Base-by-base conservation (phyloP, 192 early-diverging fungal species). In the Lobosporangium transversale region DNA sequence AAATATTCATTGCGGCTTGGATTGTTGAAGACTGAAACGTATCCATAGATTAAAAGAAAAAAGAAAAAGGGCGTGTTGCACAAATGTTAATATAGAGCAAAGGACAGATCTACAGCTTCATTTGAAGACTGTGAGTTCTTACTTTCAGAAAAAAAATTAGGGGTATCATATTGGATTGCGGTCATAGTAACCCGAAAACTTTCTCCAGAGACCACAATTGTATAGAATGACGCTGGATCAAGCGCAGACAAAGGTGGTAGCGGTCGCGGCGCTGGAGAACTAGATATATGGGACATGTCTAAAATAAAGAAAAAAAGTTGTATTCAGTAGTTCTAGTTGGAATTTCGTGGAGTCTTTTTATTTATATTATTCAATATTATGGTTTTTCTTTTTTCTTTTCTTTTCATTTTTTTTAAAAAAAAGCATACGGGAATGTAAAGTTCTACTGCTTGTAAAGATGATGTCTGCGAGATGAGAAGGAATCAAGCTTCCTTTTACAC, bases 121-220 rank as follows among this genome's bases (percentile, higher is more conserved):
- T 21, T 21, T 21, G 6, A 49, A 49, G 40, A 17, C 32, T 15
- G 7, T 44, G 23, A 5, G 11, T 24, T 5, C 58, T 57, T 76
- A 62, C 73, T 47, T 1, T 76, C 73, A 43, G 83, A 81, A 56
- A 82, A 85, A 32, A 82, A 82, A 53, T 59, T 80, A 11, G 85
- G 85, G 20, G 80, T 58, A 53, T 86, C 85, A 20, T 76, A 76
- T 37, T 76, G 58, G n/a, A 76, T 43, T 11, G 73, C 64, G 21
- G 64, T 67, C 4, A 51, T 3, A 0, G 64, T 76, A 8, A 76
- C 18, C 2, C 45, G 52, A 56, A 76, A 76, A 37, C 32, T 67
- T 32, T 76, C 64, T 4, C 64, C 63, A 9, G 73, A 76, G 29
- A 76, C 73, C 26, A 67, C 59, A 53, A 76, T 52, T 17, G 64